Base-by-base conservation (phyloP, 176 grass and related monocot genomes). In the Coix lacrymajobi region DNA sequence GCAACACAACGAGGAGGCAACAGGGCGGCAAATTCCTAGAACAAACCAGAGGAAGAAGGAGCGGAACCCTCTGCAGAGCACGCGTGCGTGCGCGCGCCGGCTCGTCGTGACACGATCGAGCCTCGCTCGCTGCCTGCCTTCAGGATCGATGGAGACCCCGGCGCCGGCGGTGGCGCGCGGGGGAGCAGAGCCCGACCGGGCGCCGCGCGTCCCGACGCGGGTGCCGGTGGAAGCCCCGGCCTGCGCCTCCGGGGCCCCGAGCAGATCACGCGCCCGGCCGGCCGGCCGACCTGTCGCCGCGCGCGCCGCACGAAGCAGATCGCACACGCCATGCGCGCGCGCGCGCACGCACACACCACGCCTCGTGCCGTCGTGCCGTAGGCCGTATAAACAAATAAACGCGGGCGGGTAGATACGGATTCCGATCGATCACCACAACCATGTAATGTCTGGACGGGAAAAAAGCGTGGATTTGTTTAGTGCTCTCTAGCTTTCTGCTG, bases 211-310 rank as follows among this genome's bases (percentile, higher is more conserved):
- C 37, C 75, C 89, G 67, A 94, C 81, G 89, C 66, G 48, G 65
- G 56, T 94, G 92, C 92, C 87, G 86, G 83, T 19, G 58, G 71
- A 65, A 48, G 69, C 64, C 44, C 76, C 85, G 87, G 87, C 85
- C 78, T 17, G 78, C 73, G 69, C 77, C 66, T 31, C 92, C 69
- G 56, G 65, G 56, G 65, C 61, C 84, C 73, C 81, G 25, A 82
- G 75, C 79, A 87, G 77, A 83, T 73, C 75, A 38, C 63, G 41
- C 78, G 44, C 61, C 29, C 39, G 56, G 75, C 54, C 54, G 52
- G 34, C 33, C 8, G 17, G 14, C 28, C 33, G 12, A n/a, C 64
- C 3, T 25, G 20, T 69, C 31, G 32, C 32, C 31, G 49, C 32
- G 68, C 46, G 45, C 71, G 45, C 29, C 67, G 39, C 68, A 71